phyloP scores from a whole-genome alignment of 352 stramenopile species.

The Phytophthora ramorum region DNA sequence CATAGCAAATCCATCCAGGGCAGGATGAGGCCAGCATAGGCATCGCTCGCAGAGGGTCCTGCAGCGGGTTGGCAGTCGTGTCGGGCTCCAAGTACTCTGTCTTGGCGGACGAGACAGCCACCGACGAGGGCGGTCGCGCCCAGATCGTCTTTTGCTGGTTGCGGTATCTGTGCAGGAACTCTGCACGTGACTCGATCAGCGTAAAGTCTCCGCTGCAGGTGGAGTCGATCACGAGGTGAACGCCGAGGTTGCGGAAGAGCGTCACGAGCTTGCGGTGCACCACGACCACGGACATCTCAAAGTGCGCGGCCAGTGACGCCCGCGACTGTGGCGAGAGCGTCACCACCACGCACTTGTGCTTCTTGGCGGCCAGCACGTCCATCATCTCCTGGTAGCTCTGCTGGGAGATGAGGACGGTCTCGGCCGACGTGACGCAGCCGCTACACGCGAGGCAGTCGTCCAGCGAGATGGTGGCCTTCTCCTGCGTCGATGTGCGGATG shows the following conservation, averaged over 20 bases:
- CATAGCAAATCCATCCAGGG: constrained; percentile 97
- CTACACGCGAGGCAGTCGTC: constrained; percentile 97
- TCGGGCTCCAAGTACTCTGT: constrained; percentile 74
- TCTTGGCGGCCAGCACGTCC: constrained; percentile 52
- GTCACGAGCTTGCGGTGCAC: constrained; percentile 84
- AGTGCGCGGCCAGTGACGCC: constrained; percentile 88
- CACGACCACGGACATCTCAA: constrained; percentile 62
- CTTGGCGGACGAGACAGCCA: constrained; percentile 70
- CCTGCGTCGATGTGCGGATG: constrained; percentile 74
- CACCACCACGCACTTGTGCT: constrained; percentile 76
- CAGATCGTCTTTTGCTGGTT: constrained; percentile 82
- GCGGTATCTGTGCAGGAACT: constrained; percentile 88
- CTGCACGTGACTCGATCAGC: constrained; percentile 92
- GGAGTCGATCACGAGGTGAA: constrained; percentile 93
- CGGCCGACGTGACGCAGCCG: constrained; percentile 97
- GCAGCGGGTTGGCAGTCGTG: constrained; percentile 55
- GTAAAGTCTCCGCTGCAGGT: constrained; percentile 92
- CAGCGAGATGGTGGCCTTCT: constrained; percentile 94
- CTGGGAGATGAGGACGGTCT: constrained; percentile 98
- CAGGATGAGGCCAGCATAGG: constrained; percentile 97
- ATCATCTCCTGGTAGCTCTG: constrained; percentile 94
- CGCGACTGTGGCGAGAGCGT: constrained; percentile 90
- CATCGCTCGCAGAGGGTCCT: constrained; percentile 73
- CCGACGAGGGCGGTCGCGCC: constrained; percentile 68
- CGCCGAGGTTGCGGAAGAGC: constrained; percentile 82